Base-by-base conservation (phyloP, 257 asterid species). In the Handroanthus guayacan region DNA sequence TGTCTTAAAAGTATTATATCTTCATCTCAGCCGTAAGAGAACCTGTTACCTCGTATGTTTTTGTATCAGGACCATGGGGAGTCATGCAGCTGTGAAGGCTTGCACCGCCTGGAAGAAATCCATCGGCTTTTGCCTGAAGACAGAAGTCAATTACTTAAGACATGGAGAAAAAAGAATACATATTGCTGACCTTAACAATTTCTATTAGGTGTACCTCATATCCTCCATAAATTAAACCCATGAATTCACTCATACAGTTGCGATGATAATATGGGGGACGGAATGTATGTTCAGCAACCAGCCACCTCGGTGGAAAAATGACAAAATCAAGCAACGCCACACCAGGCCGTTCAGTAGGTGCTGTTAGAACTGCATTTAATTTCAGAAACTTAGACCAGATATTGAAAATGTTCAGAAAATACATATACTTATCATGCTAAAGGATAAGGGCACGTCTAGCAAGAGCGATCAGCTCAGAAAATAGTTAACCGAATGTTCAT, bases 11-110 rank as follows among this genome's bases (percentile, higher is more conserved):
- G 50, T 10, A 54, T n/a, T 54, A 5, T 5, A 1, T 67, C 51
- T 63, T 25, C 2, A 17, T 10, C 43, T 55, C 34, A 51, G 68
- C 54, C 48, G 25, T 39, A 47, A 83, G 18, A 38, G 50, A 69
- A 57, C 43, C 57, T 47, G 6, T 75, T 84, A 95, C 99, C 98
- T 95, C 99, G 5, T 74, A 95, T 34, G 99, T 87, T 85, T 90
- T 95, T 48, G 99, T 91, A 82, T 95, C 98, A 10, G 98, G 99
- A 47, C 99, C 98, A 77, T 95, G 99, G 54, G 98, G 98, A 75
- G 98, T 95, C 99, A 95, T 93, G 91, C 99, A 90, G 81, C 97
- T 92, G 78, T 95, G 99, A 25, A 95, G 99, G 86, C 98, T 95
- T 63, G 98, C 98, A 25, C 98, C 99, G 14, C 99, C 98, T 5